Conservation (phyloP, 192 early-diverging fungal species). For the Paraglomus occultum region DNA sequence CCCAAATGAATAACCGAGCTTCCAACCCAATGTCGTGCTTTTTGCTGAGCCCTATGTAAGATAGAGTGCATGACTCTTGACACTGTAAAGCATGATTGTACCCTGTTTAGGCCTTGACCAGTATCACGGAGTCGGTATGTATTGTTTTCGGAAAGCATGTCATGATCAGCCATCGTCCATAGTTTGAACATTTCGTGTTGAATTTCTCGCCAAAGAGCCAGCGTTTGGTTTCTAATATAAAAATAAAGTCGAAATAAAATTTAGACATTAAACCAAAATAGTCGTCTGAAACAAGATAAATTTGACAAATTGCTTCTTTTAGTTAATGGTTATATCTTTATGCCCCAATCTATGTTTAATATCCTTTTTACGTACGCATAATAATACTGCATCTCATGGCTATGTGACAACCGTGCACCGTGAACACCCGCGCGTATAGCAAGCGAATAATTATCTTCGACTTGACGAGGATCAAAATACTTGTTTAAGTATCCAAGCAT, state of each 20-base stretch:
- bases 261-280: not conserved
- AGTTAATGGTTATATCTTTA: no score
- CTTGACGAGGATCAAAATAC: conserved; percentile 64
- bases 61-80: conserved; percentile 87
- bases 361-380: conserved; percentile 57
- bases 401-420: conserved; percentile 89
- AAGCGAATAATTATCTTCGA: conserved; percentile 67
- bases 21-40: conserved; percentile 88
- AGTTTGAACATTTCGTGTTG: conserved; percentile 97
- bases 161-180: conserved; percentile 87
- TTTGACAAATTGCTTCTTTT: no score
- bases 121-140: conserved; percentile 91
- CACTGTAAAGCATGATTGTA: conserved; percentile 85
- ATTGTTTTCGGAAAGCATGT: conserved; percentile 70
- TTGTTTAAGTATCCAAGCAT: conserved; percentile 76
- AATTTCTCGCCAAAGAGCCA: conserved; percentile 95
- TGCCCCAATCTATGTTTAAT: no score
- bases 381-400: conserved; percentile 89
- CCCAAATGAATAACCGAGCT: conserved; percentile 96
- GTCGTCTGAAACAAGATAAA: not conserved
- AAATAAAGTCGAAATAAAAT: not conserved
- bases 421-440: conserved; percentile 78
- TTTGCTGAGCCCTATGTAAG: conserved; percentile 80
- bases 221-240: conserved; percentile 69
- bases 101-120: conserved; percentile 95